These are phyloP conservation scores for Colletotrichum lentis DNA, from an alignment of 2,329 filamentous ascomycete species.

Conservation along the genomic window DNA sequence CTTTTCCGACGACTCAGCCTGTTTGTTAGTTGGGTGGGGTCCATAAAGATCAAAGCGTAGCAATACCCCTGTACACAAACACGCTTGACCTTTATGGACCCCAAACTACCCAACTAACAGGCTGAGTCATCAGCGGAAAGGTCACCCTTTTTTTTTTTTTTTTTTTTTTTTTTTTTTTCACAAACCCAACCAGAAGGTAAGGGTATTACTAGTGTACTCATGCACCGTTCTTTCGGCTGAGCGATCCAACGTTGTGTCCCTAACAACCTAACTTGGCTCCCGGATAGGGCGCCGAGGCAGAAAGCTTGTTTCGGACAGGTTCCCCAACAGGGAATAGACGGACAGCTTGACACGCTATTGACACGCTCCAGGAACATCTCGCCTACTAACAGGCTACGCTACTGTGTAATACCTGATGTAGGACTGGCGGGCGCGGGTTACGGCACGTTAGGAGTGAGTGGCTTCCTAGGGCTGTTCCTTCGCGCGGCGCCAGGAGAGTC, in stretches of 20 bases:
- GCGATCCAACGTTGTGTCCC: background rate
- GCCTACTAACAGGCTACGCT: background rate
- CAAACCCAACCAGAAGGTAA: too few relatives aligned
- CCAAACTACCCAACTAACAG: too few relatives aligned
- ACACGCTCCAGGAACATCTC: background rate
- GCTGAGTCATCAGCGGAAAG: too few relatives aligned
- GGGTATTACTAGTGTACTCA: too few relatives aligned
- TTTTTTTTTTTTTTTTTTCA: too few relatives aligned
- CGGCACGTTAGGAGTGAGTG: background rate
- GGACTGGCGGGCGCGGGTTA: too few relatives aligned
- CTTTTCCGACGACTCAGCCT: too few relatives aligned
- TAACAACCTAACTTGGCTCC: background rate
- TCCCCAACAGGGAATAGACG: background rate
- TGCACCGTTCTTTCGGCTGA: background rate
- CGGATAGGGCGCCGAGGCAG: background rate
- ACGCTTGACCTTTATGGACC: too few relatives aligned
- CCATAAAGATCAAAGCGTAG: too few relatives aligned
- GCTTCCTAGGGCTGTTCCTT: background rate
- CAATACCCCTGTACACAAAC: too few relatives aligned
- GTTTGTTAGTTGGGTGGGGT: too few relatives aligned
- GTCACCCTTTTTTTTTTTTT: too few relatives aligned
- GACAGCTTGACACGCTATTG: background rate
- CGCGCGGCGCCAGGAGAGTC: background rate
- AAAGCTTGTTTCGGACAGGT: background rate
- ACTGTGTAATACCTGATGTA: background rate